Evolutionary conservation across 768 basidiomycete species (phyloP).

Genomic region (Russula dissimulans): DNA sequence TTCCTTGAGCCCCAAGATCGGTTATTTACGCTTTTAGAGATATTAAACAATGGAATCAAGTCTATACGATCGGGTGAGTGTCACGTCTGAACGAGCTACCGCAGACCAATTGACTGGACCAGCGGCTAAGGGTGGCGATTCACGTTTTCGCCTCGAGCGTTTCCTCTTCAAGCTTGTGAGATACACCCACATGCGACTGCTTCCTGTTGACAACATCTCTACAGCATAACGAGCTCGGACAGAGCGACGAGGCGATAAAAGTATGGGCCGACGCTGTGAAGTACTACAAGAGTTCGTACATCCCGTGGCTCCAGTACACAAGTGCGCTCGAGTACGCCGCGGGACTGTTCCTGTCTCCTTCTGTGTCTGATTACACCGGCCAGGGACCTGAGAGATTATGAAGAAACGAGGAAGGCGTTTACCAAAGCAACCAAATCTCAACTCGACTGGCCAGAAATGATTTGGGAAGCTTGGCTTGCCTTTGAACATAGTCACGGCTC

Average conservation of each 20-base stretch:
- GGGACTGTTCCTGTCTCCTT: slow-evolving; percentile 1
- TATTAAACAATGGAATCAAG: slow-evolving; percentile 21
- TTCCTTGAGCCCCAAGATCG: slow-evolving; percentile 32
- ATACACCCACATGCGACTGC: slow-evolving; percentile 34
- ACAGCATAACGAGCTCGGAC: slow-evolving; percentile 37
- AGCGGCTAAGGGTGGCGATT: slow-evolving; percentile 66
- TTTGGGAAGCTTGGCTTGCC: slow-evolving; percentile 85
- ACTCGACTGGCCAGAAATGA: slow-evolving; percentile 90
- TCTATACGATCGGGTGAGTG: slow-evolving; percentile 5
- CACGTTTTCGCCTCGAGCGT: slow-evolving; percentile 72
- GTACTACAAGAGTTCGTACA: slow-evolving; percentile 60
- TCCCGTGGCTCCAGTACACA: slow-evolving; percentile 66
- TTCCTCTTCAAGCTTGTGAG: slow-evolving; percentile 64
- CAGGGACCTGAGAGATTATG: slow-evolving; percentile 45
- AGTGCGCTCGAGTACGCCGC: slow-evolving; percentile 58
- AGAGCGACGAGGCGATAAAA: slow-evolving; percentile 27
- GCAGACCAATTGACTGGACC: background rate
- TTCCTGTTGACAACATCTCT: background rate
- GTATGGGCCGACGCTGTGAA: slow-evolving; percentile 63
- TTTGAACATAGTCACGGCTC: slow-evolving; percentile 83
- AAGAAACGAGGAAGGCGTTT: slow-evolving; percentile 60
- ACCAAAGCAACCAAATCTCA: slow-evolving; percentile 56
- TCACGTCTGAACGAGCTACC: background rate
- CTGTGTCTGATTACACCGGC: background rate
- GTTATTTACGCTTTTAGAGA: slow-evolving; percentile 43